phyloP scores from a whole-genome alignment of 2,329 filamentous ascomycete species.

The Purpureocillium lavendulum region DNA sequence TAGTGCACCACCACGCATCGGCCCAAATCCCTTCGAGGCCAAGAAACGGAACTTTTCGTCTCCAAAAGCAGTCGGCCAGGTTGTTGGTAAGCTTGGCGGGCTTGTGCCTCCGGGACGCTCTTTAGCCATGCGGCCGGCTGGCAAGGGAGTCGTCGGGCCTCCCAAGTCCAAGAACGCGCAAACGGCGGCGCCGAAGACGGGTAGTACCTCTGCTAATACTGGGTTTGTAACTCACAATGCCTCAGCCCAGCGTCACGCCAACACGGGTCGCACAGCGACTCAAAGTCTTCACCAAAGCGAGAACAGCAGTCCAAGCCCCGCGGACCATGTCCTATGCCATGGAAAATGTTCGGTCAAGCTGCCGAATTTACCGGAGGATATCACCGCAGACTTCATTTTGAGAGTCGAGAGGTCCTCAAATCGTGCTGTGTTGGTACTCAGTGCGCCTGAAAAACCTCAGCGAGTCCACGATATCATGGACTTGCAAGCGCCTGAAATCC shows the following conservation, averaged over 20 bases:
- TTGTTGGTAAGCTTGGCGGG: slow-evolving; percentile 1
- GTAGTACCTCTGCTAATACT: too few species aligned
- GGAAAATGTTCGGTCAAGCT: slow-evolving; percentile 11
- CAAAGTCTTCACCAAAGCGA: background rate
- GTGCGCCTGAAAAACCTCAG: slow-evolving; percentile 4
- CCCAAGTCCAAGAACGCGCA: background rate
- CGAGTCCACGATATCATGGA: slow-evolving; percentile 12
- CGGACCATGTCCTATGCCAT: slow-evolving; percentile 9
- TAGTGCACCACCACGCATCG: slow-evolving; percentile 8
- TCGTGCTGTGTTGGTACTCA: slow-evolving; percentile 12
- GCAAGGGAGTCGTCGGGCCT: too few species aligned
- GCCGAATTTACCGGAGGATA: slow-evolving; percentile 1
- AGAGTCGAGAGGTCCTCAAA: slow-evolving; percentile 8
- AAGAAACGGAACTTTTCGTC: background rate
- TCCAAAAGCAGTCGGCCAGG: background rate
- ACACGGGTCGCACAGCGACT: too few species aligned
- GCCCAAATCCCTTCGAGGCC: background rate
- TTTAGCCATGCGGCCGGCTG: too few species aligned
- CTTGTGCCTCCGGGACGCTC: slow-evolving; percentile 1
- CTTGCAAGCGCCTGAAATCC: slow-evolving; percentile 9
- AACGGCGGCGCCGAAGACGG: too few species aligned
- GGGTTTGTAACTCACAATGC: too few species aligned
- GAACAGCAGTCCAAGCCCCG: background rate
- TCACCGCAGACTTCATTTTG: slow-evolving; percentile 9
- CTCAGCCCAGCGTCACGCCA: too few species aligned